phyloP scores from a whole-genome alignment of 306 rosid genomes.

The Hippophae rhamnoides region DNA sequence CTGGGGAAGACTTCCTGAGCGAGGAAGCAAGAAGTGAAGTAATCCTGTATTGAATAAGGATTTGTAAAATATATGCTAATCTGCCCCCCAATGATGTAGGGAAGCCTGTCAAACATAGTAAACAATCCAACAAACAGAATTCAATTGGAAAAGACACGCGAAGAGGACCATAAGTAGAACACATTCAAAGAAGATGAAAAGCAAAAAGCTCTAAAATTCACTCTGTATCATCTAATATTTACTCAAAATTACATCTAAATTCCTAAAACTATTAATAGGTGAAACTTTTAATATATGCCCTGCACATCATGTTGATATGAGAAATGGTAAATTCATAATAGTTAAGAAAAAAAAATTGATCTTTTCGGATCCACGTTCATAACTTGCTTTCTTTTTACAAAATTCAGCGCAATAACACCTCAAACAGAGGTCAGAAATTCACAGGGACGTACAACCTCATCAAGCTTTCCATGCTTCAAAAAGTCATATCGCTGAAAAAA shows the following conservation, averaged over 20 bases:
- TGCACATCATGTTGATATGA: slow-evolving; percentile 23
- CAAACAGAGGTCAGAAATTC: slow-evolving; percentile 26
- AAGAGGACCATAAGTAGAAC: neutral
- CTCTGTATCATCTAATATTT: slow-evolving; percentile 30
- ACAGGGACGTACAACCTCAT: slow-evolving; percentile 12
- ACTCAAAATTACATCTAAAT: slow-evolving; percentile 34
- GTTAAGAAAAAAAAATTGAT: slow-evolving; percentile 12
- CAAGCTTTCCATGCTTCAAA: slow-evolving; percentile 1
- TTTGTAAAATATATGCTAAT: slow-evolving; percentile 28
- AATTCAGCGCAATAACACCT: slow-evolving; percentile 39
- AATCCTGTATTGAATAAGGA: slow-evolving; percentile 21
- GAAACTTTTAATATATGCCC: slow-evolving; percentile 22
- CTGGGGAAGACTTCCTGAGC: slow-evolving; percentile 20
- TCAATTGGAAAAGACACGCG: slow-evolving; percentile 11
- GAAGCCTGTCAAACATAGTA: slow-evolving; percentile 58
- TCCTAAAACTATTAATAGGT: slow-evolving; percentile 23
- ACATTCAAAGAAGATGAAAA: neutral
- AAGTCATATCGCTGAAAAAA: slow-evolving; percentile 4
- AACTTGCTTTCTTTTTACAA: slow-evolving; percentile 33
- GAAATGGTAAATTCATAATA: slow-evolving; percentile 10
- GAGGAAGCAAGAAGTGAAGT: slow-evolving; percentile 32
- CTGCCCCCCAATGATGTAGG: slow-evolving; percentile 50
- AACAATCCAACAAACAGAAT: slow-evolving; percentile 34
- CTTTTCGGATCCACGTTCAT: slow-evolving; percentile 16
- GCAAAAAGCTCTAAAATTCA: slow-evolving; percentile 7